A percentile compares a stretch with the other conserved stretches of the same genome.
These are phyloP conservation scores for Alternaria postmessia DNA, from an alignment of 2,329 filamentous ascomycete genomes.

Conservation along the genomic window DNA sequence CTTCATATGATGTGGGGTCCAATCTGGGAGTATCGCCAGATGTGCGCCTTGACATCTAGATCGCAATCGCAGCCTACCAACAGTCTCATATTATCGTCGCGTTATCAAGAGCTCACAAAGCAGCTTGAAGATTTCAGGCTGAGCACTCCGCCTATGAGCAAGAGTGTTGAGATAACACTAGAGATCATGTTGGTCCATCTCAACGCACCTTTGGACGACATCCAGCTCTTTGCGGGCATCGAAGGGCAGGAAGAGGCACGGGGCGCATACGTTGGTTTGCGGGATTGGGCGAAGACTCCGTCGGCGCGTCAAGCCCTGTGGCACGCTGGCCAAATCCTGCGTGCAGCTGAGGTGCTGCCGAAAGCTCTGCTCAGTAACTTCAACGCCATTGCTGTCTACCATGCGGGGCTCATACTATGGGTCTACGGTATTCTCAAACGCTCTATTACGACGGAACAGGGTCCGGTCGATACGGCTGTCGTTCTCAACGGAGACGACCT, in stretches of 20 bases:
- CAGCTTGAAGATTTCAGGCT: constrained; percentile 63
- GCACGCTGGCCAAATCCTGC: constrained; percentile 73
- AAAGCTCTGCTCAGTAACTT: constrained; percentile 68
- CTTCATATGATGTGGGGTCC: constrained; percentile 72
- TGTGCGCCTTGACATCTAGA: constrained; percentile 62
- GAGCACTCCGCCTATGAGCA: constrained; percentile 53
- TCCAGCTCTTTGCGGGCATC: constrained; percentile 73
- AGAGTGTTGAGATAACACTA: constrained; percentile 44
- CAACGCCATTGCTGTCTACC: constrained; percentile 73
- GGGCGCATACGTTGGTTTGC: constrained; percentile 64
- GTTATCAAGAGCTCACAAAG: constrained; percentile 66
- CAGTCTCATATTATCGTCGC: constrained; percentile 50
- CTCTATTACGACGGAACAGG: constrained; percentile 36
- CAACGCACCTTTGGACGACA: constrained; percentile 69
- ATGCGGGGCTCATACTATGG: constrained; percentile 74
- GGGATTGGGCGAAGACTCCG: constrained; percentile 65
- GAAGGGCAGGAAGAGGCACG: constrained; percentile 72
- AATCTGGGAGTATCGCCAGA: constrained; percentile 71
- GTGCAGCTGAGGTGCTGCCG: constrained; percentile 65
- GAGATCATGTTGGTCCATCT: constrained; percentile 69
- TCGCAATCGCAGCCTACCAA: constrained; percentile 38
- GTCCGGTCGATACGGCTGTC: constrained; percentile 38
- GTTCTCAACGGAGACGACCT: constrained; percentile 67
- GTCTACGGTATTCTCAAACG: constrained; percentile 67
- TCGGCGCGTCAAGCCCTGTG: constrained; percentile 69